These are phyloP conservation scores for Thelephora ganbajun DNA, from an alignment of 768 basidiomycete genomes.

Conservation along the genomic window DNA sequence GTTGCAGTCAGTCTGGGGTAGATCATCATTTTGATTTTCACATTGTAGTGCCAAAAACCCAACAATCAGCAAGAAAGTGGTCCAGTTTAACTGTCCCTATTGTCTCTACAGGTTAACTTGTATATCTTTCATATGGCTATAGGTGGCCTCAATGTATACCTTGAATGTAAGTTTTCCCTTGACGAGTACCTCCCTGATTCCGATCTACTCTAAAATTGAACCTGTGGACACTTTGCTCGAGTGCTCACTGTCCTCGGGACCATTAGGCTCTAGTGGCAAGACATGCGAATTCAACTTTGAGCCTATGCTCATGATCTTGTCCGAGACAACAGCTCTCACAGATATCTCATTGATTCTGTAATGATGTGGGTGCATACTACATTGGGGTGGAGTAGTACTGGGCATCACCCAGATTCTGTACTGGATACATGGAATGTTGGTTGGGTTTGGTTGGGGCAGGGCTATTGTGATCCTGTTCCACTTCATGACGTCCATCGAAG, in stretches of 20 bases:
- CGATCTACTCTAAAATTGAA: conserved; percentile 72
- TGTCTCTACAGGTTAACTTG: too few relatives aligned
- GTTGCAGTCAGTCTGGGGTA: too few relatives aligned
- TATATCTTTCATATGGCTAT: too few relatives aligned
- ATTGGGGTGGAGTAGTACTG: conserved; percentile 95
- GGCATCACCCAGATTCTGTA: conserved; percentile 87
- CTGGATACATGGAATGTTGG: conserved; percentile 94
- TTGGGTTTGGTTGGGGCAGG: conserved; percentile 95
- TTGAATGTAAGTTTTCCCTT: too few relatives aligned
- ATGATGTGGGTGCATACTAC: conserved; percentile 92
- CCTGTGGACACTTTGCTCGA: conserved; percentile 52
- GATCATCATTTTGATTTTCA: too few relatives aligned
- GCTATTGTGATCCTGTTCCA: conserved; percentile 95
- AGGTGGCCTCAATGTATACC: too few relatives aligned
- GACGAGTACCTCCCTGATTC: too few relatives aligned
- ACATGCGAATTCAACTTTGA: conserved; percentile 73
- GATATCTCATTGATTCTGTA: conserved; percentile 76
- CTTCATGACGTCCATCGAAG: conserved; percentile 59
- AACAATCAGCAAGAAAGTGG: too few relatives aligned
- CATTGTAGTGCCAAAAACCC: too few relatives aligned
- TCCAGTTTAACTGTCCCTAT: too few relatives aligned
- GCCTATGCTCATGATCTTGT: conserved; percentile 63
- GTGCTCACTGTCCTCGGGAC: conserved; percentile 49
- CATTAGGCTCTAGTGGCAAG: conserved; percentile 18
- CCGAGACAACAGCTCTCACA: conserved; percentile 68